These are phyloP conservation scores for Wickerhamiella slavikovae DNA, from an alignment of 805 yeast species.

Conservation along the genomic window DNA sequence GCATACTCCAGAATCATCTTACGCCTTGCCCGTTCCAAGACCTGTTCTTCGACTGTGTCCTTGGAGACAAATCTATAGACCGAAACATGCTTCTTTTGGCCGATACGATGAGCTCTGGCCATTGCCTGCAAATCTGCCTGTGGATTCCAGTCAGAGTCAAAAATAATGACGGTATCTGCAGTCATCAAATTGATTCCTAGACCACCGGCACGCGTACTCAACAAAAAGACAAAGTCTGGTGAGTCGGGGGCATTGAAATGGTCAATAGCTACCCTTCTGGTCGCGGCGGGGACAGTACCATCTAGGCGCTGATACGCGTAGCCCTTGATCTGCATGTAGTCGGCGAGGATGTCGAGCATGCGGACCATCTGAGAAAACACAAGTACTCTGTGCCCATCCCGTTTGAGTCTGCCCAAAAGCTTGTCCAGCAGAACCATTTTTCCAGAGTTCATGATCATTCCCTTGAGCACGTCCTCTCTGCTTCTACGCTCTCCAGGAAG, in stretches of 20 bases:
- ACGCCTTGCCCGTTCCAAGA: conserved; percentile 86
- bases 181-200: conserved; percentile 96
- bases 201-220: conserved; percentile 97
- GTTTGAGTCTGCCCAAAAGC: conserved; percentile 56
- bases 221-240: conserved; percentile 70
- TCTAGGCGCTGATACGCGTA: conserved; percentile 79
- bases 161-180: conserved; percentile 94
- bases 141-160: conserved; percentile 98
- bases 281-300: conserved; percentile 90
- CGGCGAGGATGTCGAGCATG: conserved; percentile 87
- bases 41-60: conserved; percentile 96
- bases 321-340: conserved; percentile 73
- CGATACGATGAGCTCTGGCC: conserved; percentile 99
- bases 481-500: conserved; percentile 32
- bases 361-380: conserved; percentile 96
- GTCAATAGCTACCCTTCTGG: conserved; percentile 84
- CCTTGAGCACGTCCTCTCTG: conserved; percentile 67
- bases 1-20: conserved; percentile 98
- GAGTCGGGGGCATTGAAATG: conserved; percentile 91
- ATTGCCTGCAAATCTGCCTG: conserved; percentile 98
- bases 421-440: conserved; percentile 94
- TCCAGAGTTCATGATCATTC: conserved; percentile 93
- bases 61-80: conserved; percentile 95
- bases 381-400: conserved; percentile 90
- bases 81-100: conserved; percentile 96